Percentiles rank a stretch among this genome's conserved stretches.
These are phyloP conservation scores for Lunularia cruciata DNA, from an alignment of 225 moss, liverwort and hornwort species.

Conservation along the genomic window DNA sequence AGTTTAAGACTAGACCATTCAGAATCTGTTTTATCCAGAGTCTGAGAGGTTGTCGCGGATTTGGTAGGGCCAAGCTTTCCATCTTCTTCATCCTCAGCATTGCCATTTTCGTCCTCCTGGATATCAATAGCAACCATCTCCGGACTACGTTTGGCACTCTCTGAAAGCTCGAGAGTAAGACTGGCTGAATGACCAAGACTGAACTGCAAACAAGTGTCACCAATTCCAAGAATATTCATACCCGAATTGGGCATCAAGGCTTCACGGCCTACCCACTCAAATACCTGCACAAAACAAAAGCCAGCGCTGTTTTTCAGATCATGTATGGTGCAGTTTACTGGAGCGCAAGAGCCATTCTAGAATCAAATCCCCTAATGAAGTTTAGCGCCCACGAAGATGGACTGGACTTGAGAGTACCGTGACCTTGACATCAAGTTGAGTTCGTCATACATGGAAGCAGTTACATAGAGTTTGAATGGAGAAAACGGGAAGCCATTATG, in stretches of 20 bases:
- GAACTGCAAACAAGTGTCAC: conserved; percentile 83
- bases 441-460: too few relatives aligned
- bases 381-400: too few relatives aligned
- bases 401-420: too few relatives aligned
- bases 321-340: too few relatives aligned
- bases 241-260: conserved; percentile 73
- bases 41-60: conserved; percentile 13
- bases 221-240: conserved; percentile 84
- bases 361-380: not conserved
- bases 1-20: conserved; percentile 36
- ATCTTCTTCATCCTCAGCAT: conserved; percentile 34
- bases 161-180: conserved; percentile 80
- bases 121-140: conserved; percentile 24
- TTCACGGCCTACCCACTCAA: conserved; percentile 95
- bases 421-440: too few relatives aligned
- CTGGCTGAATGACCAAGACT: conserved; percentile 82
- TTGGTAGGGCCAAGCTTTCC: conserved; percentile 20
- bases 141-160: conserved; percentile 32
- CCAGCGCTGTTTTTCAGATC: too few relatives aligned
- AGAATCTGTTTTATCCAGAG: conserved; percentile 25
- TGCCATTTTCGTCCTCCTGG: conserved; percentile 30
- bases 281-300: conserved; percentile 58
- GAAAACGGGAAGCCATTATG: too few relatives aligned
- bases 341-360: too few relatives aligned
- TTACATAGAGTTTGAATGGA: too few relatives aligned